These are phyloP conservation scores for Gleditsia sinensis DNA, from an alignment of 306 rosid genomes.

Conservation along the genomic window DNA sequence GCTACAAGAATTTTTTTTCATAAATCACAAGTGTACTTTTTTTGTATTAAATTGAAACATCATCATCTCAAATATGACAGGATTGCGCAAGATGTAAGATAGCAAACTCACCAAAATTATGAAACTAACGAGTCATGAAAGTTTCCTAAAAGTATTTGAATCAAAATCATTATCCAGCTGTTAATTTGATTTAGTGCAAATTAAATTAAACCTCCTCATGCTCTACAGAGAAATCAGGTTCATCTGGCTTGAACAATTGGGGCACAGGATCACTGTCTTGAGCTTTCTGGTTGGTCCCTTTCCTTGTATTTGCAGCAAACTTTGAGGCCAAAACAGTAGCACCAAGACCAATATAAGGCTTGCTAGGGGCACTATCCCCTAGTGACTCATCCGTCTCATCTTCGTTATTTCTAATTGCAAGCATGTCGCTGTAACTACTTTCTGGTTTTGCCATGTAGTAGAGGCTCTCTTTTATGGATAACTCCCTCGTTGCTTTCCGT, in stretches of 20 bases:
- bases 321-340: conserved; percentile 74
- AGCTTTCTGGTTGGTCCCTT: conserved; percentile 49
- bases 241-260: conserved; percentile 81
- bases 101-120: too few relatives aligned
- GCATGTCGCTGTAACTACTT: conserved; percentile 23
- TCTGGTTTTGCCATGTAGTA: conserved; percentile 40
- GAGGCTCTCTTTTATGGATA: conserved; percentile 53
- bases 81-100: too few relatives aligned
- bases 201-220: conserved; percentile 47
- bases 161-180: conserved; percentile 20
- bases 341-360: conserved; percentile 54
- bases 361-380: conserved; percentile 15
- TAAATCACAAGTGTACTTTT: too few relatives aligned
- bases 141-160: conserved; percentile 40
- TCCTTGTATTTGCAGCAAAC: conserved; percentile 76
- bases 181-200: conserved; percentile 27
- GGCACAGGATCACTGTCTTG: conserved; percentile 59
- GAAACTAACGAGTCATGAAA: too few relatives aligned
- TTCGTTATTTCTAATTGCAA: conserved; percentile 31
- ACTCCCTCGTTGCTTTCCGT: conserved; percentile 63
- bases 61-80: too few relatives aligned
- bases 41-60: too few relatives aligned
- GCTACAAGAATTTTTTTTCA: too few relatives aligned
- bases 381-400: conserved; percentile 31
- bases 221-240: conserved; percentile 75